Conservation (phyloP, 768 basidiomycete species). For the Leccinellum albellum region DNA sequence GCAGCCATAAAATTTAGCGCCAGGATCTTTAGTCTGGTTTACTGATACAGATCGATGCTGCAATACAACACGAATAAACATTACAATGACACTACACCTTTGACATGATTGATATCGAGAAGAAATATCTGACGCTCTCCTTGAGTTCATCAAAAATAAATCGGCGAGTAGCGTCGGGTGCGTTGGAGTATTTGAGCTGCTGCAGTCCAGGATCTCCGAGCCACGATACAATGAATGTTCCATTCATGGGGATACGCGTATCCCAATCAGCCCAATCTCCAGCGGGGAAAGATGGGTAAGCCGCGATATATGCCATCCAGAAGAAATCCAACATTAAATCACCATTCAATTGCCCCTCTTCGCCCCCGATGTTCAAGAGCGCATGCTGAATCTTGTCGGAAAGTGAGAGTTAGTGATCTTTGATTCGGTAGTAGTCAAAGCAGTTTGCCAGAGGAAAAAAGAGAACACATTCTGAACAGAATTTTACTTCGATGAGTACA, state of each 20-base stretch:
- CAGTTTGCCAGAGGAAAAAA: background rate
- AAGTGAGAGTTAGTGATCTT: background rate
- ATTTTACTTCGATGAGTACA: no score
- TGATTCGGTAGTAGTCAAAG: background rate
- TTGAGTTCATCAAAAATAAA: background rate
- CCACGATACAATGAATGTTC: background rate
- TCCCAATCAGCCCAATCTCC: background rate
- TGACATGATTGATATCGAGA: background rate
- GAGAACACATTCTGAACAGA: background rate
- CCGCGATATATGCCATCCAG: background rate
- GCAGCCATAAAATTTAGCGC: no score
- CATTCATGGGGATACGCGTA: background rate
- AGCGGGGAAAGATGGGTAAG: background rate
- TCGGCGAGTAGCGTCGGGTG: background rate
- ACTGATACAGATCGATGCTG: background rate
- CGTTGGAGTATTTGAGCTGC: background rate
- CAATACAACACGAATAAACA: background rate
- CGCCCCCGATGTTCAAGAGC: background rate
- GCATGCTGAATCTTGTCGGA: background rate
- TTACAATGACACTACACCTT: background rate
- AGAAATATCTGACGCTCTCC: background rate
- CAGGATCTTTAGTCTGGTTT: no score
- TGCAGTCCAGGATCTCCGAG: background rate
- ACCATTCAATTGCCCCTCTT: background rate
- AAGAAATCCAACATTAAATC: background rate